Base-by-base conservation (phyloP, 148 eudicot species). In the Vaccinium myrtillus region DNA sequence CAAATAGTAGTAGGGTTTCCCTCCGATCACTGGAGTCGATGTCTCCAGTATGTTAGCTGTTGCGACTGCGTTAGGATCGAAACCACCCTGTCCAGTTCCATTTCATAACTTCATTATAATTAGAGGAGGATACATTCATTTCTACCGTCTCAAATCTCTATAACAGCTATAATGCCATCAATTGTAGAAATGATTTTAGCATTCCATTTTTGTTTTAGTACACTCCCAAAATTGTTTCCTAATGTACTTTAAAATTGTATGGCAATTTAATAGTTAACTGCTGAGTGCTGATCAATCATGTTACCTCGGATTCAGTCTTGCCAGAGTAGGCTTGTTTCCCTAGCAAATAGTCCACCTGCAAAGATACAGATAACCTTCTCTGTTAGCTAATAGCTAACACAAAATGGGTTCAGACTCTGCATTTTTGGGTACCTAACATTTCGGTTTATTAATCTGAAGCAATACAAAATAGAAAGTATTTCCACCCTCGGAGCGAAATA, bases 281-380 rank as follows among this genome's bases (percentile, higher is more conserved):
- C 13, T 11, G 14, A 77, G 25, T 49, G 25, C 8, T 23, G 4
- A 13, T 53, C 8, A 14, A 77, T 10, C 19, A 51, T 16, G 58
- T 83, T 92, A 97, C 99, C 99, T 97, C 99, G 23, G 98, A 82
- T 56, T 88, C 94, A 30, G 99, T 97, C 85, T 94, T 93, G 58
- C 99, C 99, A 39, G 83, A 94, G 91, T 91, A 97, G 85, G 98
- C 93, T 91, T 93, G 98, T 89, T 92, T 91, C 4, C 99, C 98
- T 70, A 94, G 88, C 91, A 97, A 86, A 86, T 94, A 95, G 90
- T 92, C 87, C 85, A 97, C 98, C 98, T 94, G 92, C 84, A 86
- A 10, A 43, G 53, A 8, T 7, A 4, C n/a, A 51, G 53, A n/a
- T 12, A 15, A 16, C 51, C 53, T 48, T 48, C 53, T 21, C 48